Conservation (phyloP, 345 rosid species). For the Clarkia xantiana region DNA sequence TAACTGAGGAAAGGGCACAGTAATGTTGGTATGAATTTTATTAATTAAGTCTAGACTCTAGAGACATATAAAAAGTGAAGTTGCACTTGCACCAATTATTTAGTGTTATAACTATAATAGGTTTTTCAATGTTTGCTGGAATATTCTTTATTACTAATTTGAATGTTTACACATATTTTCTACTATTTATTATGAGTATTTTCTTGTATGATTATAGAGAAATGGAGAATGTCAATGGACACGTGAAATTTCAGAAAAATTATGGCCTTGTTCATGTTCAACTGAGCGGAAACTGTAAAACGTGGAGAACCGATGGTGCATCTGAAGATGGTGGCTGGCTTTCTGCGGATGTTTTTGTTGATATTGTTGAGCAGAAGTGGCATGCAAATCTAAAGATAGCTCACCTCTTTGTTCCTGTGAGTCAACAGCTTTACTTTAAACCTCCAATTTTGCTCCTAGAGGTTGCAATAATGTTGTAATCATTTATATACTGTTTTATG, state of each 20-base stretch:
- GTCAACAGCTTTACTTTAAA: conserved; percentile 10
- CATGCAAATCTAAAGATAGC: conserved; percentile 77
- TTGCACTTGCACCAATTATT: too few species aligned
- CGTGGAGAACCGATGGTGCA: conserved; percentile 64
- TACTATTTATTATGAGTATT: neutral
- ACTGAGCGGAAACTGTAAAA: conserved; percentile 73
- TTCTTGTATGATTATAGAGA: conserved; percentile 33
- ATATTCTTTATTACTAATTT: neutral
- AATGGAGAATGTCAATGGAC: conserved; percentile 72
- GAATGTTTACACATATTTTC: neutral
- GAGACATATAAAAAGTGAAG: too few species aligned
- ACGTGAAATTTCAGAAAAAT: conserved; percentile 81
- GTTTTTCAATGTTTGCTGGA: too few species aligned
- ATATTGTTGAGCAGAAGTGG: conserved; percentile 74
- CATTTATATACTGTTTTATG: conserved; percentile 6
- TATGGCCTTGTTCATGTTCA: conserved; percentile 68
- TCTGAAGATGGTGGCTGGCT: conserved; percentile 92
- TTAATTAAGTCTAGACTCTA: too few species aligned
- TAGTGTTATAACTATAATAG: too few species aligned
- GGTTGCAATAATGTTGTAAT: neutral
- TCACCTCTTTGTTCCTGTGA: conserved; percentile 88
- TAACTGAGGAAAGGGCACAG: too few species aligned
- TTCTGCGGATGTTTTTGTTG: conserved; percentile 82
- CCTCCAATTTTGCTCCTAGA: neutral
- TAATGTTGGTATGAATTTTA: too few species aligned